Base-by-base conservation (phyloP, 345 rosid species). In the thale cress (Arabidopsis thaliana) region DNA sequence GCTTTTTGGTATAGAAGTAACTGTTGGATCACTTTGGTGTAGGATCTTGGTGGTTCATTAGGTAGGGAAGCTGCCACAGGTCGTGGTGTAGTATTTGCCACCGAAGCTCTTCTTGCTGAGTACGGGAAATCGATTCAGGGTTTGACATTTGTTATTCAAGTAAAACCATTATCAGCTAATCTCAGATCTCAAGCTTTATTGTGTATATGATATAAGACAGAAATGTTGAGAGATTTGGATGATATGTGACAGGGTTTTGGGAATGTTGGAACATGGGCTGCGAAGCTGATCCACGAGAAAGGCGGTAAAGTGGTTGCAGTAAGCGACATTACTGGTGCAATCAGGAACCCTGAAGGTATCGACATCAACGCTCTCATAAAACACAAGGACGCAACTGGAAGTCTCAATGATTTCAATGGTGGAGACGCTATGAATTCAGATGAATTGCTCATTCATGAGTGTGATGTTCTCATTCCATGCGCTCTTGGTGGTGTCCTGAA, bases 31-130 rank as follows among this genome's bases (percentile, higher is more conserved):
- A 37, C 34, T 44, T 45, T 60, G 10, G 61, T 76, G 37, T 82
- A 96, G 99, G 98, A 96, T 87, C 95, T 96, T 50, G 99, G 99
- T 71, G 99, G 99, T 75, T 96, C 99, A 20, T 74, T 93, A 12
- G 98, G 99, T 65, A 91, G 99, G 78, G 98, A 96, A 73, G 96
- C 98, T 82, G 99, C 99, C 67, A 93, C 98, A 30, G 99, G 99
- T 13, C 93, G 95, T 1, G 99, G 99, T 57, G 96, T 88, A 46
- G 91, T 93, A 58, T 93, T 71, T 63, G 97, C 97, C 9, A 84
- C 97, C 0, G 95, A 91, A 84, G 98, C 99, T 80, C 79, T 96
- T 58, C 97, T 96, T 74, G 87, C 91, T 67, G 98, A 93, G 69
- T 75, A 91, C 51, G 93, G 97, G 58, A 88, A 88, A 84, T 82